Conservation (phyloP, 208 protist species). For the Porcisia deanei region DNA sequence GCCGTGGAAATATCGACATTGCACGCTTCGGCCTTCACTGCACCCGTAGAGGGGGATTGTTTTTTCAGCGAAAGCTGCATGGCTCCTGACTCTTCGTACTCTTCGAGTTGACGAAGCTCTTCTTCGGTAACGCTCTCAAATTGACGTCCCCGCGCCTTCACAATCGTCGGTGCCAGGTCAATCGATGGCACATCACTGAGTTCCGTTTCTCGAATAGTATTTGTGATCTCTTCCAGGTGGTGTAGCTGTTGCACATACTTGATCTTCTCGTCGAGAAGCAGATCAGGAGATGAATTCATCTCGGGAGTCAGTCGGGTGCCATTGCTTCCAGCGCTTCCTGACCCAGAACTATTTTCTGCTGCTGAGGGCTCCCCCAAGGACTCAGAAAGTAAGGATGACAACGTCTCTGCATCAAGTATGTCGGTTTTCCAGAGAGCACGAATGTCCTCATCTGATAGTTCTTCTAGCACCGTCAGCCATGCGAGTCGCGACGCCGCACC, state of each 20-base stretch:
- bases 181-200: constrained; percentile 38
- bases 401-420: constrained; percentile 50
- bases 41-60: not conserved
- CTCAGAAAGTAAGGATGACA: constrained; percentile 26
- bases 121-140: constrained; percentile 55
- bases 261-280: constrained; percentile 39
- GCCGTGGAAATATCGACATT: constrained; percentile 19
- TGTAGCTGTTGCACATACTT: constrained; percentile 37
- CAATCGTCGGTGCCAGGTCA: constrained; percentile 60
- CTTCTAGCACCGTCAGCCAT: constrained; percentile 63
- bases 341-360: not conserved
- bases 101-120: constrained; percentile 64
- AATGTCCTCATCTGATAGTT: constrained; percentile 46
- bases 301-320: not conserved
- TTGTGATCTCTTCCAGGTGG: constrained; percentile 53
- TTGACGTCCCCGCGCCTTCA: constrained; percentile 48
- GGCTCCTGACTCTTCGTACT: constrained; percentile 51
- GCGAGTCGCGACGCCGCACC: constrained; percentile 22
- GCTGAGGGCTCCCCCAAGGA: too few relatives aligned
- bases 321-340: not conserved
- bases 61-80: constrained; percentile 6
- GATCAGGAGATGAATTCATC: not conserved
- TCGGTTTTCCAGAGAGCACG: constrained; percentile 45
- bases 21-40: not conserved
- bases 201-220: constrained; percentile 25